phyloP scores from a whole-genome alignment of 139 green algal species.

The Tetradesmus obliquus region DNA sequence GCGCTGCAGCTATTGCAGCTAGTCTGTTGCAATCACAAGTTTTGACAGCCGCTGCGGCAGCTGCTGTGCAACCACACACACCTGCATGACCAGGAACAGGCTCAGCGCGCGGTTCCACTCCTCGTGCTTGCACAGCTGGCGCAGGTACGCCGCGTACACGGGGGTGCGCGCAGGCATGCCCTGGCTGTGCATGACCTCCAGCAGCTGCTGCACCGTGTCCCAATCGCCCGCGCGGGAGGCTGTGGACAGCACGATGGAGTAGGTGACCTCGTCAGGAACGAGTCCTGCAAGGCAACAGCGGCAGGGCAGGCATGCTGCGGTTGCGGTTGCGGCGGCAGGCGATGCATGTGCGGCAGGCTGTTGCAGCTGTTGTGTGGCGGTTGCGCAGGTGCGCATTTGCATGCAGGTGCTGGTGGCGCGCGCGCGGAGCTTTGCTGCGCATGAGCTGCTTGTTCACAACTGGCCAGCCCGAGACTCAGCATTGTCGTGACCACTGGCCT shows the following conservation, averaged over 20 bases:
- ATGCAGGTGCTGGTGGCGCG: background rate
- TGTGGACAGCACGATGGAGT: background rate
- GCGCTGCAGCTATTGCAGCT: no score
- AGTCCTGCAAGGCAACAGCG: background rate
- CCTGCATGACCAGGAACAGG: slow-evolving; percentile 9
- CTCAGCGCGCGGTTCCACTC: slow-evolving; percentile 7
- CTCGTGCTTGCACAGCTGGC: background rate
- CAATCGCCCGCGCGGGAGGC: background rate
- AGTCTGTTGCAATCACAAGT: no score
- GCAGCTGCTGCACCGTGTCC: background rate
- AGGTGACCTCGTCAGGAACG: background rate
- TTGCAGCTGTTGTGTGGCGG: background rate
- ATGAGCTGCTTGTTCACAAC: no score
- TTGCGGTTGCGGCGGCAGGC: background rate
- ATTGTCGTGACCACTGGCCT: no score
- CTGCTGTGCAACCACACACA: no score
- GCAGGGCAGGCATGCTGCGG: background rate
- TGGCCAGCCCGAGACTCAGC: no score
- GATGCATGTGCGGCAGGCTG: background rate
- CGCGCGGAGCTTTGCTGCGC: background rate
- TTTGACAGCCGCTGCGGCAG: background rate
- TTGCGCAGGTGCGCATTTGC: background rate
- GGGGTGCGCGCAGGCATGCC: background rate
- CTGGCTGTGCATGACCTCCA: background rate
- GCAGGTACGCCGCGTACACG: background rate